Evolutionary conservation across 768 basidiomycete species (phyloP).

Genomic region (Lactarius trivialis): DNA sequence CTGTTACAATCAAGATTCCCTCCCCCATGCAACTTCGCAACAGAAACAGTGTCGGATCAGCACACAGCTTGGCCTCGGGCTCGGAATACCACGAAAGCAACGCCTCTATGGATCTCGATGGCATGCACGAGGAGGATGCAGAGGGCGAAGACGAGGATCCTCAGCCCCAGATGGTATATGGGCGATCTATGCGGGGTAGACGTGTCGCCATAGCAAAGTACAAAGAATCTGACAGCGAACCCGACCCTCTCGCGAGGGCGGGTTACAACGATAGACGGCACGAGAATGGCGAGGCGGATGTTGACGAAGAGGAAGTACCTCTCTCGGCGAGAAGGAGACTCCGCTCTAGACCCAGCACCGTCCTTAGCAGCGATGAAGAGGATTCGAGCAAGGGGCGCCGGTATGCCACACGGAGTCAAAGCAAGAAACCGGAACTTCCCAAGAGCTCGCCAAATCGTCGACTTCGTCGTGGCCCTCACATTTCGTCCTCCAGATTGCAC

Average conservation of each 20-base stretch:
- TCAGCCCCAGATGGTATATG: slow-evolving; percentile 17
- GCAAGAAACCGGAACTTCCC: slow-evolving; percentile 30
- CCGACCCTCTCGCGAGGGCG: slow-evolving; percentile 13
- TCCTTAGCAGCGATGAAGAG: slow-evolving; percentile 41
- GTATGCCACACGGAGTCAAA: slow-evolving; percentile 37
- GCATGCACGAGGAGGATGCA: slow-evolving; percentile 23
- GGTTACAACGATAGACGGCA: slow-evolving; percentile 12
- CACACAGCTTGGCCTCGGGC: slow-evolving; percentile 28
- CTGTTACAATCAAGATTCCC: slow-evolving; percentile 22
- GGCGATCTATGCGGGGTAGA: slow-evolving; percentile 26
- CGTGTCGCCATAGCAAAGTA: slow-evolving; percentile 27
- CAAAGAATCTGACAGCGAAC: slow-evolving; percentile 27
- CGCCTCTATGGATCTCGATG: slow-evolving; percentile 30
- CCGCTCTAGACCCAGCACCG: slow-evolving; percentile 21
- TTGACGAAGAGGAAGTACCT: slow-evolving; percentile 28
- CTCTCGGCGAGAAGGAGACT: slow-evolving; percentile 19
- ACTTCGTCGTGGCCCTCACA: slow-evolving; percentile 34
- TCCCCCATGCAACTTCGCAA: slow-evolving; percentile 22
- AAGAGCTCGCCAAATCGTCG: slow-evolving; percentile 26
- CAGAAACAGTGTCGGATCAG: slow-evolving; percentile 15
- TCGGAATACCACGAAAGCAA: slow-evolving; percentile 33
- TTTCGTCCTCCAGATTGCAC: slow-evolving; percentile 4
- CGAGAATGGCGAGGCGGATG: slow-evolving; percentile 17
- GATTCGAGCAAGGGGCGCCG: slow-evolving; percentile 28
- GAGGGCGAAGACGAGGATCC: slow-evolving; percentile 24